Base-by-base conservation (phyloP, 139 green algal genomes). In the Pseudopediastrum boryanum region DNA sequence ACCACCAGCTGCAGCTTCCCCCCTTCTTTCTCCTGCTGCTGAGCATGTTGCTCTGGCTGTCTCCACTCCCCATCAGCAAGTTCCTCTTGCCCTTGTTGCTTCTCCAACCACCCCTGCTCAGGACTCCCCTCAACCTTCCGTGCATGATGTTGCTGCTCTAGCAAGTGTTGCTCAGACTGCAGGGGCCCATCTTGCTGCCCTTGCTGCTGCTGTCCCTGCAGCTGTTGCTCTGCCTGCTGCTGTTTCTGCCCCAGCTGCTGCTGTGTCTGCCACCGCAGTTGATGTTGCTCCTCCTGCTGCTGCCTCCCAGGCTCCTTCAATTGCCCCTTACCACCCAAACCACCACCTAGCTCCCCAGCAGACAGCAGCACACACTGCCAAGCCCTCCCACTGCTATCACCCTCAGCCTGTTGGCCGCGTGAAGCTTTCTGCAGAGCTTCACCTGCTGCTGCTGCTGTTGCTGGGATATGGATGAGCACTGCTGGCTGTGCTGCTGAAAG, bases 401-500 rank as follows among this genome's bases (percentile, higher is more conserved):
- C 1, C 5, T 5, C 39, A 36, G 48, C 48, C 16, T 16, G 19
- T 19, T 58, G 48, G 48, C 48, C 48, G 48, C 48, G 16, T 16
- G 48, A 19, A 19, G 16, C 48, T 16, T 58, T 16, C 48, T 19
- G 48, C 48, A 19, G 16, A 16, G 56, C 72, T 21, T 52, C 52
- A 31, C 58, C 72, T 38, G 56, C 64, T 52, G 38, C 65, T 64
- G 76, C 65, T 25, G 48, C 36, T 35, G n/a, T 16, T 63, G 76
- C 65, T 77, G 78, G 43, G 29, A 35, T 80, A 27, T 80, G 77
- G 0, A 92, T 31, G 3, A 93, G 13, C 1, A 83, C 27, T 0
- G 19, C 43, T 1, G 88, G 88, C 16, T 64, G 58, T 4, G 87
- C 75, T 9, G 85, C 43, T 0, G 29, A 13, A 4, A 86, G 19